These are phyloP conservation scores for Pelargonium fulgidum DNA, from an alignment of 441 rosid species.

Conservation along the genomic window DNA sequence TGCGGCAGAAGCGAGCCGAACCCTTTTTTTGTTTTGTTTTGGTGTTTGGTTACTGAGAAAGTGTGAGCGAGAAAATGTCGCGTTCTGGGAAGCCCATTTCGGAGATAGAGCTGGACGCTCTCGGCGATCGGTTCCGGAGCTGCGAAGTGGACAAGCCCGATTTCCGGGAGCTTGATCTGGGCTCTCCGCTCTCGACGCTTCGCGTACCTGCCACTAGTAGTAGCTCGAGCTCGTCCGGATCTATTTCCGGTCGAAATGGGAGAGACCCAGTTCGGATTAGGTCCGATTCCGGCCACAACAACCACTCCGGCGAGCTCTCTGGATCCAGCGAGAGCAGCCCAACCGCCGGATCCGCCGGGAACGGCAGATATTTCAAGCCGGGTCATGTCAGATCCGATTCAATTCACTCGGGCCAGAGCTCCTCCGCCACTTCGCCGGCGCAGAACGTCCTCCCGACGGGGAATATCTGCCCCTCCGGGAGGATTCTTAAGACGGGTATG, in stretches of 20 bases:
- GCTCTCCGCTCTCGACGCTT: not conserved
- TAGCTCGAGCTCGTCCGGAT: slow-evolving; percentile 5
- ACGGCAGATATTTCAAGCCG: too few relatives aligned
- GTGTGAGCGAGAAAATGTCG: slow-evolving; percentile 1
- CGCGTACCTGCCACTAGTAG: not conserved
- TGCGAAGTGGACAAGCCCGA: not conserved
- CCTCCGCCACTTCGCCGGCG: too few relatives aligned
- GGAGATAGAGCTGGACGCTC: not conserved
- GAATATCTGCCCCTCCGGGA: slow-evolving; percentile 80
- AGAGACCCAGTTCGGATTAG: not conserved
- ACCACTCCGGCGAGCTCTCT: not conserved
- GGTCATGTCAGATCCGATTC: too few relatives aligned
- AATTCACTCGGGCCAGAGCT: too few relatives aligned
- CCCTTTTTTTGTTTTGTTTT: slow-evolving; percentile 4
- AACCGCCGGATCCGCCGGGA: not conserved
- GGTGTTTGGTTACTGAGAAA: not conserved
- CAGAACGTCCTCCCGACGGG: slow-evolving; percentile 53
- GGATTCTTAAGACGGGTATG: slow-evolving; percentile 57
- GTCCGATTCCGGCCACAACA: not conserved
- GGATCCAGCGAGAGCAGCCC: not conserved
- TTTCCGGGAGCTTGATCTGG: not conserved
- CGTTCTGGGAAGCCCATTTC: not conserved
- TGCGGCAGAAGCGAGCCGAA: too few relatives aligned
- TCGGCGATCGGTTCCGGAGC: not conserved
- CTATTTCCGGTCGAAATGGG: not conserved